A percentile compares a stretch with the other conserved stretches of the same genome.
phyloP scores from a whole-genome alignment of 176 grass and related monocot species.

The Oryza glaberrima region DNA sequence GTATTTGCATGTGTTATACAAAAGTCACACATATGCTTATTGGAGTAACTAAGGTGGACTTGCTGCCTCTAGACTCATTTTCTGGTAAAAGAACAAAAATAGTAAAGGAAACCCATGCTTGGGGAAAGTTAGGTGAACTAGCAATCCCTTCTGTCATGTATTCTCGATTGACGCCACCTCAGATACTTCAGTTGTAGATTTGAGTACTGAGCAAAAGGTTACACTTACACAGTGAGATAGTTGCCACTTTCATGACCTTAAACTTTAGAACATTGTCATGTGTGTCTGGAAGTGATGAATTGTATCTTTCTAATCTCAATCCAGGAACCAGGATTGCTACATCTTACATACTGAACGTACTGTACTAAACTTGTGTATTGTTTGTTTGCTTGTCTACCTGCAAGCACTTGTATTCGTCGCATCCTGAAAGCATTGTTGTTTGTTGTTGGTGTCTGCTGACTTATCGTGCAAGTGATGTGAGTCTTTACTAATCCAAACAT shows the following conservation, averaged over 20 bases:
- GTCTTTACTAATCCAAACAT: constrained; percentile 20
- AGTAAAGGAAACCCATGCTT: background rate
- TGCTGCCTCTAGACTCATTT: constrained; percentile 12
- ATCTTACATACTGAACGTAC: background rate
- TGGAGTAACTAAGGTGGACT: background rate
- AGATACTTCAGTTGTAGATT: background rate
- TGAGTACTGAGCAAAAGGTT: too few species aligned
- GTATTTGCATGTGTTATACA: background rate
- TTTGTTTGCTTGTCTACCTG: background rate
- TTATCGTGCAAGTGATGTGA: background rate
- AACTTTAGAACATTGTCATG: background rate
- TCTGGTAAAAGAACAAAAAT: background rate
- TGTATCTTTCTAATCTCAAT: background rate
- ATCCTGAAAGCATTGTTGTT: background rate
- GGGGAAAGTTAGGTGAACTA: background rate
- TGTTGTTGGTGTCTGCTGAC: background rate
- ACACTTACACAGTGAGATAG: too few species aligned
- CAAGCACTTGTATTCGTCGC: background rate
- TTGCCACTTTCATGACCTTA: background rate
- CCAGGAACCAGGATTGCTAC: background rate
- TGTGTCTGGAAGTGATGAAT: background rate
- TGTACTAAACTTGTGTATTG: background rate
- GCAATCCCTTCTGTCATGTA: background rate
- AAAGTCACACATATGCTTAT: constrained; percentile 9
- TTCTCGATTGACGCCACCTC: too few species aligned